Conservation (phyloP, 129 eudicot genomes). For the Saussurea involucrata region DNA sequence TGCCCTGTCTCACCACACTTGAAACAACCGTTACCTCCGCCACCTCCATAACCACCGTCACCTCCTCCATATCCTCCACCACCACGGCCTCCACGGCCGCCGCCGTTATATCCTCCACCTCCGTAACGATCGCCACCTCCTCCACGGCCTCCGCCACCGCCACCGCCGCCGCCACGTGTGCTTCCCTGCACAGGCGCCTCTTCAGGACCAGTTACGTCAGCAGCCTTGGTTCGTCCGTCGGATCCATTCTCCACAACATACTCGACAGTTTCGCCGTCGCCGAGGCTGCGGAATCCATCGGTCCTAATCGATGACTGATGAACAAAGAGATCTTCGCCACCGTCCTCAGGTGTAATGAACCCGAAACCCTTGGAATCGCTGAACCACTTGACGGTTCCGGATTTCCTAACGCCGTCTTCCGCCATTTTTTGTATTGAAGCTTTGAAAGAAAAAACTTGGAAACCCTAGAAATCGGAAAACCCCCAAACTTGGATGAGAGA, state of each 20-base stretch:
- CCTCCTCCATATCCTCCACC: constrained; percentile 7
- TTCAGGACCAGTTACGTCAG: constrained; percentile 21
- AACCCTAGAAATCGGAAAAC: constrained; percentile 21
- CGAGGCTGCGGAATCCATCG: constrained; percentile 23
- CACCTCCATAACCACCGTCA: constrained; percentile 3
- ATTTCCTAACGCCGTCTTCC: constrained; percentile 15
- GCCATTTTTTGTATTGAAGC: not conserved
- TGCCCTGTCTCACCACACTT: constrained; percentile 18
- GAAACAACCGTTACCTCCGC: constrained; percentile 11
- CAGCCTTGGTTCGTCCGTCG: constrained; percentile 14
- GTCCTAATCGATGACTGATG: constrained; percentile 25
- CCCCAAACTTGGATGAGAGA: constrained; percentile 9
- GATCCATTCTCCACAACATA: constrained; percentile 25
- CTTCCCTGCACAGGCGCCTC: constrained; percentile 25
- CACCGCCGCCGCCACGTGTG: constrained; percentile 23
- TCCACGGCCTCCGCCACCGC: constrained; percentile 12
- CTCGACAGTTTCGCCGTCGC: constrained; percentile 24
- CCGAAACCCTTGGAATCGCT: constrained; percentile 28
- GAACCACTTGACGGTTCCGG: constrained; percentile 32
- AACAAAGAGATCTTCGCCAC: constrained; percentile 27
- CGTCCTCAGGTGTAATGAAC: constrained; percentile 20
- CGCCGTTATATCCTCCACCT: constrained; percentile 10
- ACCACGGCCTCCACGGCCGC: constrained; percentile 6
- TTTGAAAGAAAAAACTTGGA: not conserved
- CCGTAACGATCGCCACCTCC: not conserved